A percentile compares a stretch with the other conserved stretches of the same genome.
Evolutionary conservation across 257 asterid species (phyloP).

Genomic region (Capsicum chinense): DNA sequence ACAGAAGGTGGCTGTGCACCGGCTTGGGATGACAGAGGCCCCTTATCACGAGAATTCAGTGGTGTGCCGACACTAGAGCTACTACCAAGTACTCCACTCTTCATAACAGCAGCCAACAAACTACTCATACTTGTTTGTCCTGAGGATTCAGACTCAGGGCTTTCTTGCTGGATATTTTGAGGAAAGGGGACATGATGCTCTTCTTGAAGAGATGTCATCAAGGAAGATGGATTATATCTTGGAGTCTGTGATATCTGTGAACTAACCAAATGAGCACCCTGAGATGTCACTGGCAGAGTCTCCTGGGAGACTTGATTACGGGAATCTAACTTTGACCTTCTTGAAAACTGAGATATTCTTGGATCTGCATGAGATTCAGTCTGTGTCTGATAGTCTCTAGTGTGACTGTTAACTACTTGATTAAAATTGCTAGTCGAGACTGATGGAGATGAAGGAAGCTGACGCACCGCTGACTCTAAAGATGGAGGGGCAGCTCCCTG

Average conservation of each 20-base stretch:
- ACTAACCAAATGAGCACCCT: conserved; percentile 43
- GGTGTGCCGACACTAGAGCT: conserved; percentile 43
- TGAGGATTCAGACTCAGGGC: conserved; percentile 48
- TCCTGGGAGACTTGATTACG: conserved; percentile 47
- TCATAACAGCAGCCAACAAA: conserved; percentile 57
- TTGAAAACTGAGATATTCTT: conserved; percentile 55
- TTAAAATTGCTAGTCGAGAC: conserved; percentile 32
- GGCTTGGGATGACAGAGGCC: conserved; percentile 38
- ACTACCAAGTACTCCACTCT: conserved; percentile 54
- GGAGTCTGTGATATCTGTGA: conserved; percentile 45
- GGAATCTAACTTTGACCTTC: conserved; percentile 40
- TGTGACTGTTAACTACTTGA: conserved; percentile 45
- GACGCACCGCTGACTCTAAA: conserved; percentile 46
- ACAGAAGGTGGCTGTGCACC: conserved; percentile 35
- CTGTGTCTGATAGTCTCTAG: conserved; percentile 51
- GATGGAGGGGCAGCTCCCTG: conserved; percentile 50
- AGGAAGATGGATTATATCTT: conserved; percentile 43
- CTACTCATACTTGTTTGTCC: conserved; percentile 61
- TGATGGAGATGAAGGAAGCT: conserved; percentile 58
- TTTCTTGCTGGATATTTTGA: conserved; percentile 45
- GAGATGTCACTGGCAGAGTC: conserved; percentile 43
- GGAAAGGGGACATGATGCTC: conserved; percentile 42
- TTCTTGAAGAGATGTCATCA: conserved; percentile 44
- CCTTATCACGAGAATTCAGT: conserved; percentile 43
- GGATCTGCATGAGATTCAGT: conserved; percentile 63